phyloP scores from a whole-genome alignment of 352 stramenopile species.

The Phytophthora fragariae region DNA sequence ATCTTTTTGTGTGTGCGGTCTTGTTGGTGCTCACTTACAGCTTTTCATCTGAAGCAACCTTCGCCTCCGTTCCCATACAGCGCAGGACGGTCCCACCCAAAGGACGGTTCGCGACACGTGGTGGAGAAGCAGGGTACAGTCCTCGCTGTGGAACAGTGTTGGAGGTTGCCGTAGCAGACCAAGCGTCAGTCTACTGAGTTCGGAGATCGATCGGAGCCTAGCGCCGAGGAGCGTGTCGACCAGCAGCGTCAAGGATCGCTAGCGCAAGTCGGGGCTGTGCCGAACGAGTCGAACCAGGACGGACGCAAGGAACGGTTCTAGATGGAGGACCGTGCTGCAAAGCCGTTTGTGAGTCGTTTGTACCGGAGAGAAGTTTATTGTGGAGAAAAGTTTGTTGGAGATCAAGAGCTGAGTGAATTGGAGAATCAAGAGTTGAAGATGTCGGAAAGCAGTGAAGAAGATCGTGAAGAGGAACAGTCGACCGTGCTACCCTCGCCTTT shows the following conservation, averaged over 20 bases:
- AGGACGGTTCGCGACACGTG: slow-evolving; percentile 5
- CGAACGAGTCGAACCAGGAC: neutral
- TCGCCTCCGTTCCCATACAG: neutral
- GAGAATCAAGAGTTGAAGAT: too few species aligned
- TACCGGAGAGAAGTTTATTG: neutral
- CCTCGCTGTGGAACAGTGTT: neutral
- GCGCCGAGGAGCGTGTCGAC: neutral
- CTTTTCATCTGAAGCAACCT: neutral
- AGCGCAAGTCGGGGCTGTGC: neutral
- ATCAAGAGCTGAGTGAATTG: too few species aligned
- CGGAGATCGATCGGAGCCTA: neutral
- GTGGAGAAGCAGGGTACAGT: slow-evolving; percentile 4
- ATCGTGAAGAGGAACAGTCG: neutral
- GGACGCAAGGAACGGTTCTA: neutral
- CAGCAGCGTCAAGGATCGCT: neutral
- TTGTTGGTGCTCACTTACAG: neutral
- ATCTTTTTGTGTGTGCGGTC: neutral
- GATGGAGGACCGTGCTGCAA: neutral
- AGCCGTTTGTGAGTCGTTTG: neutral
- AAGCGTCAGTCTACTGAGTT: neutral
- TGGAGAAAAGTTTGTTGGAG: neutral
- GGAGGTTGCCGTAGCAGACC: neutral
- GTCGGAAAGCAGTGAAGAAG: too few species aligned
- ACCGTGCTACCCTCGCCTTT: too few species aligned
- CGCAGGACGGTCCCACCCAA: neutral